These are phyloP conservation scores for Neocucurbitaria cava DNA, from an alignment of 2,329 filamentous ascomycete genomes.

Conservation along the genomic window DNA sequence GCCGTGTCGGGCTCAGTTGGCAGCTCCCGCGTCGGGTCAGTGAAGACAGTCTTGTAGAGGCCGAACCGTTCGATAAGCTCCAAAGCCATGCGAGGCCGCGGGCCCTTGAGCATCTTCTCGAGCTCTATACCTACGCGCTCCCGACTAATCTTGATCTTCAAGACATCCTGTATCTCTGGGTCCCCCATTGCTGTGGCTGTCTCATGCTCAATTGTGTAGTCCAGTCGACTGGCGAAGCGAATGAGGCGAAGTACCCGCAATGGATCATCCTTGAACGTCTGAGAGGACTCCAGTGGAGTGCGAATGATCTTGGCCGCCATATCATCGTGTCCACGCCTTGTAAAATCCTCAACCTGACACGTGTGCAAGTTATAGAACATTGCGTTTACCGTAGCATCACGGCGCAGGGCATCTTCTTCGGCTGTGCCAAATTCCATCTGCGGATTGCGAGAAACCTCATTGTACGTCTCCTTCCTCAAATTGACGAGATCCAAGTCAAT, in stretches of 20 bases:
- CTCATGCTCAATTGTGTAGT: conserved; percentile 76
- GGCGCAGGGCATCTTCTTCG: conserved; percentile 84
- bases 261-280: conserved; percentile 95
- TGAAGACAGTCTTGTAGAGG: conserved; percentile 77
- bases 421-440: conserved; percentile 93
- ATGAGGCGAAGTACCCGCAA: conserved; percentile 85
- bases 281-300: conserved; percentile 84
- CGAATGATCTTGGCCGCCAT: conserved; percentile 76
- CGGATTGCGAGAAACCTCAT: conserved; percentile 87
- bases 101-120: conserved; percentile 85
- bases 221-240: conserved; percentile 84
- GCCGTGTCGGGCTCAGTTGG: conserved; percentile 63
- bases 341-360: conserved; percentile 82
- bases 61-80: conserved; percentile 69
- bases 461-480: conserved; percentile 87
- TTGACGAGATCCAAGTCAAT: conserved; percentile 96
- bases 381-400: conserved; percentile 94
- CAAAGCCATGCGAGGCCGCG: conserved; percentile 68
- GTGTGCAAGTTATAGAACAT: conserved; percentile 94
- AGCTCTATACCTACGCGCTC: conserved; percentile 88
- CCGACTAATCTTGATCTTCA: conserved; percentile 89
- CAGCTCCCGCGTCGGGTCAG: conserved; percentile 66
- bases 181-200: conserved; percentile 79
- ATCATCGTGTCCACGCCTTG: conserved; percentile 74
- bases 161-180: conserved; percentile 74